Evolutionary conservation across 2,329 filamentous ascomycete species (phyloP), one percentile per base, ranked within the genome.

Genomic region (Triangularia setosa): DNA sequence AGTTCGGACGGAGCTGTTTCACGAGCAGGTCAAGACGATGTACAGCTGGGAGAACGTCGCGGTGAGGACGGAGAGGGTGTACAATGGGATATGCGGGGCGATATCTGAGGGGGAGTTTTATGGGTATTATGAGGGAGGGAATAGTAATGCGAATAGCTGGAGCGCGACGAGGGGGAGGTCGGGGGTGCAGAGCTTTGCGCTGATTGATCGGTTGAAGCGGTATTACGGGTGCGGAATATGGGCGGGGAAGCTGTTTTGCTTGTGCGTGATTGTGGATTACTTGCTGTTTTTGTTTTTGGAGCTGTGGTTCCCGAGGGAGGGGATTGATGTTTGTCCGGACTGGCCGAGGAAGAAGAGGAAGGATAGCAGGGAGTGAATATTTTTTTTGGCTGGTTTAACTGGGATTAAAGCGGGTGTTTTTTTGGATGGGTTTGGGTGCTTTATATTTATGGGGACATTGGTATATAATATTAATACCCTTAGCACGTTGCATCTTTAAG

Each of bases 161-260:
- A 90, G 88, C 74, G 90, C 87, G 3, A 89, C 88, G 12, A 84
- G 89, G 68, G 88, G 88, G 52, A 81, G 88, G 30, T 83, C 85
- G 4, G 86, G 87, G 7, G 87, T 92, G 8, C 90, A 92, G 71
- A 94, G 92, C 71, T 96, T 97, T 73, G 91, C 94, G 5, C 84
- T 99, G 54, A 97, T 99, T 68, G 95, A 99, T 75, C 87, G 95
- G 21, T 79, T 99, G 21, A 99, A 99, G 79, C 83, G 95, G 65
- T 99, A 99, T 77, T 99, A 97, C 73, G 95, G 95, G 8, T 99
- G 96, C 74, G 95, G 95, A 33, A 94, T 98, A 58, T 99, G 95
- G 95, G 95, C 95, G 0, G 95, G 95, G 35, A 99, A 99, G 78
- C 81, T 99, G 8, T 99, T 99, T 73, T 97, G 95, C 72, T 81